A percentile compares a stretch with the other conserved stretches of the same genome.
phyloP scores from a whole-genome alignment of 768 basidiomycete species.

The Boletus tomentosulus region DNA sequence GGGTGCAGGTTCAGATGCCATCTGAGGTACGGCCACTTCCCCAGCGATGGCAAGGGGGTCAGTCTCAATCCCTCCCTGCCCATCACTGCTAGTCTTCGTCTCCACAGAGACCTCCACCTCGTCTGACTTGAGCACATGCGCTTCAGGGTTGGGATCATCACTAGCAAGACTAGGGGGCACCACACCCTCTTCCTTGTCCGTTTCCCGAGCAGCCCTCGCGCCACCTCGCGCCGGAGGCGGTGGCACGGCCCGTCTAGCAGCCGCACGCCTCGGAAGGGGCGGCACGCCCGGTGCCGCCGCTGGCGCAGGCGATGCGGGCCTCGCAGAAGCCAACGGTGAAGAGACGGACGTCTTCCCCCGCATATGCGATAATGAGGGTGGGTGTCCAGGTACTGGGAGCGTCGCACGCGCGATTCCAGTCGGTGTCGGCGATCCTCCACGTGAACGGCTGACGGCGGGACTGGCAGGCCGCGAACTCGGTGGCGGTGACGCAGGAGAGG shows the following conservation, averaged over 20 bases:
- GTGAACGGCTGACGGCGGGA: slow-evolving; percentile 22
- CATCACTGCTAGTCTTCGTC: not conserved
- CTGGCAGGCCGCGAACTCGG: slow-evolving; percentile 30
- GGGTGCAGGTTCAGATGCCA: not conserved
- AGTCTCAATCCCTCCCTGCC: not conserved
- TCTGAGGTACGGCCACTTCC: not conserved
- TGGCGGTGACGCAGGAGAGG: slow-evolving; percentile 27
- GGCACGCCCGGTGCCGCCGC: slow-evolving; percentile 33
- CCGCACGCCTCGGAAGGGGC: slow-evolving; percentile 63
- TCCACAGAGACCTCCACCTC: slow-evolving; percentile 2
- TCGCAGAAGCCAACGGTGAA: slow-evolving; percentile 33
- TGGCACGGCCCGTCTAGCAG: slow-evolving; percentile 41
- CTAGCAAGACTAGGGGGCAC: not conserved
- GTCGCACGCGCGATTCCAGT: not conserved
- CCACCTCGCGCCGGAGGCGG: slow-evolving; percentile 19
- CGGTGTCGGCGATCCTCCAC: slow-evolving; percentile 22
- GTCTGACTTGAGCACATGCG: not conserved
- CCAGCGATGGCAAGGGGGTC: not conserved
- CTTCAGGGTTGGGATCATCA: not conserved
- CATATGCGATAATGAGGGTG: slow-evolving; percentile 2
- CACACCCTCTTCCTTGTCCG: slow-evolving; percentile 3
- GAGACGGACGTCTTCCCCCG: slow-evolving; percentile 14
- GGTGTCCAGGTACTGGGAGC: not conserved
- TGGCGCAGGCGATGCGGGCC: slow-evolving; percentile 35
- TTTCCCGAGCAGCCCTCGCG: not conserved